Evolutionary conservation across 1,139 yeast genomes (phyloP), one percentile per base, ranked within the genome.

Genomic region (Arxiozyma slooffiae): DNA sequence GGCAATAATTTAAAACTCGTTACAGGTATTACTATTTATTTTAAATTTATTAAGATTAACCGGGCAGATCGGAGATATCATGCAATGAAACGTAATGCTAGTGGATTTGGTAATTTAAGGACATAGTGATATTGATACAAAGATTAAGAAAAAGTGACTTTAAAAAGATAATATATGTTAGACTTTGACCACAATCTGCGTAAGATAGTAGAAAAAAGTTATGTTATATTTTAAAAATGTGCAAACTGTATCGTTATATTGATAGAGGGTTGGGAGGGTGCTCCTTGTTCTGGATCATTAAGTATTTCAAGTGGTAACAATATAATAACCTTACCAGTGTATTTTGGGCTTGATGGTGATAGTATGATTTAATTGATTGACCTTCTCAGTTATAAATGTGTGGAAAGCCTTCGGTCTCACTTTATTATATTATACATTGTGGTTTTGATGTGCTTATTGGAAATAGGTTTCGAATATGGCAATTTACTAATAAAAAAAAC

Each of bases 1-100:
- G 5, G 52, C 62, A 1, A 46, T 21, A 18, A 36, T 2, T 9
- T 22, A 18, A 18, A 18, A 18, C 37, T 23, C 7, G 16, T 34
- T 4, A 49, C 46, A 42, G 55, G 8, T 4, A 26, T 23, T 16
- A 50, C 48, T 38, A 56, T 48, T 24, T 39, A 2, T 14, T 51
- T 49, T 38, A 57, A 57, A 23, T 59, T 66, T 5, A 68, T 81
- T 1, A 81, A 76, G 0, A 71, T 85, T 44, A 83, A 83, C 59
- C 85, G 90, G 90, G 79, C 79, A 58, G 95, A 94, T 2, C 94
- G 95, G 1, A 66, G 94, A 48, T 94, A 85, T 60, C 95, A 85
- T 64, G 81, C 83, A 7, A 70, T 67, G 41, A 76, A 76, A 56
- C 61, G 73, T 0, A 68, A 62, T 41, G 85, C 88, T 1, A 73